A percentile compares a stretch with the other conserved stretches of the same genome.
phyloP scores from a whole-genome alignment of 148 eudicot species.

The Tetragonia tetragonoides region DNA sequence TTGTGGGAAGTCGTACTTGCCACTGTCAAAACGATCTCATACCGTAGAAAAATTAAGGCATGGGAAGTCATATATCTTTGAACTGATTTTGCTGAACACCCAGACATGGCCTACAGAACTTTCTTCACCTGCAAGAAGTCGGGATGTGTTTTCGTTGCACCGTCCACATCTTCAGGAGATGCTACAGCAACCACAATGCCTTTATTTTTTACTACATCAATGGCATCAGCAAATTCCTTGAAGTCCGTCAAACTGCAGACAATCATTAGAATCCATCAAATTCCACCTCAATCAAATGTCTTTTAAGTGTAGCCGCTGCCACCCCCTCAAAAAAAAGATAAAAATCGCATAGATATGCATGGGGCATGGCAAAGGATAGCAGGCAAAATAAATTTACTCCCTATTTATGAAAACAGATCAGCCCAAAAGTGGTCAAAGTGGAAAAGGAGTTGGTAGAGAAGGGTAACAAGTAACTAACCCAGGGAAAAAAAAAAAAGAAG shows the following conservation, averaged over 20 bases:
- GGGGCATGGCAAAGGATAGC: too few relatives aligned
- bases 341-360: too few relatives aligned
- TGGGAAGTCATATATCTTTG: neutral
- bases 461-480: neutral
- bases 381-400: neutral
- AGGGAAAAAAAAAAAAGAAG: neutral
- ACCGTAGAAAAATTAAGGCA: conserved; percentile 6
- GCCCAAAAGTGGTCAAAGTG: neutral
- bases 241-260: conserved; percentile 67
- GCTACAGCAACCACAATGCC: conserved; percentile 93
- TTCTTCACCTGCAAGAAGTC: conserved; percentile 75
- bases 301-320: too few relatives aligned
- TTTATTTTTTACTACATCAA: conserved; percentile 73
- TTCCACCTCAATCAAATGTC: neutral
- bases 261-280: neutral
- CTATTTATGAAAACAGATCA: neutral
- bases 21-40: neutral
- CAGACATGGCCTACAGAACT: conserved; percentile 35
- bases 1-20: neutral
- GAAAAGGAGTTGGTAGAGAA: neutral
- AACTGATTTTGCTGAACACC: neutral
- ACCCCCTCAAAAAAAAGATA: too few relatives aligned
- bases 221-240: conserved; percentile 76
- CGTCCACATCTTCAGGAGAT: conserved; percentile 83
- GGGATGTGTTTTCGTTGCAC: conserved; percentile 58